Evolutionary conservation across 2,329 filamentous ascomycete species (phyloP).

Genomic region (Metarhizium album): DNA sequence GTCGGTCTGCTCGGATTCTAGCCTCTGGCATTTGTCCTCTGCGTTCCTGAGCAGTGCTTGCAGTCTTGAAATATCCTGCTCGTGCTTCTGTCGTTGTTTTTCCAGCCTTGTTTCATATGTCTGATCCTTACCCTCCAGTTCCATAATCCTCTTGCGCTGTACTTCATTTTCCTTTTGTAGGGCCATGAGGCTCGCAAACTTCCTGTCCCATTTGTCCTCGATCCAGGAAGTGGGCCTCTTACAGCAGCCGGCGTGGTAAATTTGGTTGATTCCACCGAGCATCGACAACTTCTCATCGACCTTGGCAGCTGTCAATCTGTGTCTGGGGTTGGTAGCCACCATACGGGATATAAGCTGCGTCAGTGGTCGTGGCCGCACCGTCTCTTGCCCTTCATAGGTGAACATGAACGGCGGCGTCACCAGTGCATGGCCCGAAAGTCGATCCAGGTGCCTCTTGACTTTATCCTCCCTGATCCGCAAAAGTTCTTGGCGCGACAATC

Average conservation of each 20-base stretch:
- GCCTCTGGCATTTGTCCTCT: conserved; percentile 18
- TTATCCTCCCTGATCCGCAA: conserved; percentile 22
- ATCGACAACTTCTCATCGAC: conserved; percentile 30
- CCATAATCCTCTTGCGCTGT: conserved; percentile 22
- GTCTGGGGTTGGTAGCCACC: conserved; percentile 21
- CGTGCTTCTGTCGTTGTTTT: conserved; percentile 24
- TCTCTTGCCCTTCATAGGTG: conserved; percentile 25
- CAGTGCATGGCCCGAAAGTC: conserved; percentile 24
- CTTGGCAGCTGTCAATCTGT: conserved; percentile 23
- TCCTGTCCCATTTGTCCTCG: conserved; percentile 26
- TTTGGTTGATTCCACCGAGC: conserved; percentile 35
- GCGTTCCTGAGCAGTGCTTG: conserved; percentile 25
- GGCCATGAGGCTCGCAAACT: conserved; percentile 16
- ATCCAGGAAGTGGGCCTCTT: conserved; percentile 27
- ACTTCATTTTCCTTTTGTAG: conserved; percentile 23
- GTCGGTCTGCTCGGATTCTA: conserved; percentile 17
- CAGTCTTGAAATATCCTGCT: conserved; percentile 21
- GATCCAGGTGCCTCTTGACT: conserved; percentile 22
- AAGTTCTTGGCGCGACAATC: conserved; percentile 20
- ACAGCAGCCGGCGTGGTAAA: conserved; percentile 36
- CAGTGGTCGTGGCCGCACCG: conserved; percentile 29
- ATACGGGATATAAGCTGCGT: conserved; percentile 26
- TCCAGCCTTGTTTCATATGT: conserved; percentile 28
- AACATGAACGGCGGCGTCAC: conserved; percentile 25
- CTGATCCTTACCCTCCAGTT: conserved; percentile 27